Conservation (phyloP, 495 filamentous ascomycete genomes). For the Penicillium taxi region DNA sequence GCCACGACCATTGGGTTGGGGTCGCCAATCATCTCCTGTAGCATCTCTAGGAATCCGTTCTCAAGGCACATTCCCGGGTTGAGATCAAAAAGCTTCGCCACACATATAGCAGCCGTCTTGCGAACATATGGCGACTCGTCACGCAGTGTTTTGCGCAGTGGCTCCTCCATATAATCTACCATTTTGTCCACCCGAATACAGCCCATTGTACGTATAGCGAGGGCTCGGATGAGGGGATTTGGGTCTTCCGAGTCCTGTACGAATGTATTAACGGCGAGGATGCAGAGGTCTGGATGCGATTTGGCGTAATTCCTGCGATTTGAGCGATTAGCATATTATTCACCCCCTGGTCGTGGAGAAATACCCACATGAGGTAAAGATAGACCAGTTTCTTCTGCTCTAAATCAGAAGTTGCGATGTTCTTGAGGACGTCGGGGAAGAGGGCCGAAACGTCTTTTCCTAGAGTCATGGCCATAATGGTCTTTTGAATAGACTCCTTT, state of each 20-base stretch:
- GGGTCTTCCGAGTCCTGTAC: slow-evolving; percentile 99
- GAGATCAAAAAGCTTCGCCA: slow-evolving; percentile 95
- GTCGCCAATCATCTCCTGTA: slow-evolving; percentile 95
- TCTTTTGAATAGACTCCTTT: slow-evolving; percentile 98
- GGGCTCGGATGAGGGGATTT: slow-evolving; percentile 87
- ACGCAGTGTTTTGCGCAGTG: slow-evolving; percentile 87
- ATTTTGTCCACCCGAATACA: slow-evolving; percentile 99
- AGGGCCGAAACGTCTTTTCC: slow-evolving; percentile 97
- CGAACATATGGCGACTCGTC: slow-evolving; percentile 98
- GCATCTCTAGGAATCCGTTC: slow-evolving; percentile 91
- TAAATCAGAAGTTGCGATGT: slow-evolving; percentile 89
- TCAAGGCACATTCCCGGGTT: slow-evolving; percentile 88
- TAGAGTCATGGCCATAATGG: slow-evolving; percentile 98
- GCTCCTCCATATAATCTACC: slow-evolving; percentile 99
- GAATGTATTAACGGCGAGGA: slow-evolving; percentile 98
- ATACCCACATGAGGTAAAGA: slow-evolving; percentile 84
- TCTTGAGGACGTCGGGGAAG: slow-evolving; percentile 98
- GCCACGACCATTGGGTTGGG: slow-evolving; percentile 99
- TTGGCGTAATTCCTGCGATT: slow-evolving; percentile 91
- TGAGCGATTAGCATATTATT: slow-evolving; percentile 11
- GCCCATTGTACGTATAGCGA: slow-evolving; percentile 98
- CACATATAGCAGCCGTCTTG: slow-evolving; percentile 96
- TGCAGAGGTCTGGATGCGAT: slow-evolving; percentile 97
- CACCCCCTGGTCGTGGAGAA: neutral
- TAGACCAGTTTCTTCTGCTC: slow-evolving; percentile 99